Base-by-base conservation (phyloP, 1,284 basidiomycete genomes). In the Thecaphora thlaspeos region DNA sequence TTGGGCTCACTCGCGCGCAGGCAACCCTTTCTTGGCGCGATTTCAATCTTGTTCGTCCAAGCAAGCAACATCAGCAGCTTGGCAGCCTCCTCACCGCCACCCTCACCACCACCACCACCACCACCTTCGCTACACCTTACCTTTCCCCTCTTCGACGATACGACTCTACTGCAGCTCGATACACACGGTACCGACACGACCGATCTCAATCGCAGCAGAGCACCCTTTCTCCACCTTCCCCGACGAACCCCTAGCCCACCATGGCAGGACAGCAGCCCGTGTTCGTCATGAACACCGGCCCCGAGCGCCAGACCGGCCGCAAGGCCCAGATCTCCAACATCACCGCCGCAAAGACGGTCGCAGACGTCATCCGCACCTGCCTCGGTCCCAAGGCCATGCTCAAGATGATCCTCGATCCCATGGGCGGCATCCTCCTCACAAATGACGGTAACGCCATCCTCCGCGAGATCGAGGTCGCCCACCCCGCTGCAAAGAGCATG, bases 381-480 rank as follows among this genome's bases (percentile, higher is more conserved):
- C 80, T 99, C 41, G 95, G 95, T 9, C 95, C 95, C 7, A 84
- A 97, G 51, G 94, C 73, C 32, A 67, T 77, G 37, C 75, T 76
- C 62, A 77, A 77, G 73, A 78, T 98, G 93, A 84, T 97, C 45
- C 94, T 98, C 23, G 94, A 98, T 80, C 95, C 97, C 80, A 94
- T 98, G 71, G 95, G 95, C 71, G 95, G 98, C 83, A 93, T 99
- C 41, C 98, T 94, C 37, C 98, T 99, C 79, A 96, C 94, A 52
- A 99, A 99, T 80, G 95, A 98, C 81, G 95, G 95, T 45, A 95
- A 95, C 22, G 98, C 95, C 28, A 99, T 99, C 70, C 86, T 98
- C 40, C 88, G 90, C 28, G 83, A 98, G 22, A 82, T 97, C 42
- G 87, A 91, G 40, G 92, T 96, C 46, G 77, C 92, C 69, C 91